These are phyloP conservation scores for Neophaeococcomyces mojaviensis DNA, from an alignment of 2,329 filamentous ascomycete species.

Conservation along the genomic window DNA sequence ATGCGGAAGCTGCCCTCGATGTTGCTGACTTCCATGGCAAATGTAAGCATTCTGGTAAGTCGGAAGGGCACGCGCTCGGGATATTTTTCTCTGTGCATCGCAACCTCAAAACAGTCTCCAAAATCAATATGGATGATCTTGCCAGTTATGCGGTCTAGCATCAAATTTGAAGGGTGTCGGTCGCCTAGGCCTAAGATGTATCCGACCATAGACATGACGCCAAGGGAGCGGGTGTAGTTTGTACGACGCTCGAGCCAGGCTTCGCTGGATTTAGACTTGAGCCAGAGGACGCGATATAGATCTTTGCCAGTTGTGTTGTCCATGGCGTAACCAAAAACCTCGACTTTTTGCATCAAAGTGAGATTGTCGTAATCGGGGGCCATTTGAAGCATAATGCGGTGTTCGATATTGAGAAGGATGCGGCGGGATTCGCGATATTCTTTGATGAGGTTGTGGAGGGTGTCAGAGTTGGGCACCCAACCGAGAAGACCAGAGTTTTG, in stretches of 20 bases:
- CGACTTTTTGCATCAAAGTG: conserved; percentile 98
- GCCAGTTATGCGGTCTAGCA: conserved; percentile 91
- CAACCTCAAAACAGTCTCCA: conserved; percentile 97
- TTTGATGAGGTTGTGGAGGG: conserved; percentile 88
- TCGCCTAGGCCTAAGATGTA: conserved; percentile 97
- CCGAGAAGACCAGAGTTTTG: conserved; percentile 92
- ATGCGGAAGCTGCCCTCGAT: conserved; percentile 98
- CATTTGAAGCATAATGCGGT: conserved; percentile 99
- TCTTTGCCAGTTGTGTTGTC: conserved; percentile 99
- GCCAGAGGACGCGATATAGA: conserved; percentile 93
- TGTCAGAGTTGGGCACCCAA: conserved; percentile 97
- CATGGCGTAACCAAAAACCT: conserved; percentile 97
- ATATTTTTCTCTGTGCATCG: conserved; percentile 99
- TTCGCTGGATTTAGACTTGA: conserved; percentile 97
- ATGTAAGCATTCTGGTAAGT: conserved; percentile 95
- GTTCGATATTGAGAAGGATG: conserved; percentile 97
- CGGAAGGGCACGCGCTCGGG: conserved; percentile 96
- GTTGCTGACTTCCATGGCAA: conserved; percentile 99
- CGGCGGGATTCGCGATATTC: conserved; percentile 96
- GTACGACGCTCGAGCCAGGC: conserved; percentile 95
- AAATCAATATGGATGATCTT: conserved; percentile 99
- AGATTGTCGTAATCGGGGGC: conserved; percentile 97
- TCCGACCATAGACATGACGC: conserved; percentile 99
- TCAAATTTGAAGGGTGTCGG: conserved; percentile 92
- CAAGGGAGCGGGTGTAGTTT: conserved; percentile 95